Evolutionary conservation across 1,139 yeast species (phyloP), one percentile per base, ranked within the genome.

Genomic region (Hyphopichia khmerensis): DNA sequence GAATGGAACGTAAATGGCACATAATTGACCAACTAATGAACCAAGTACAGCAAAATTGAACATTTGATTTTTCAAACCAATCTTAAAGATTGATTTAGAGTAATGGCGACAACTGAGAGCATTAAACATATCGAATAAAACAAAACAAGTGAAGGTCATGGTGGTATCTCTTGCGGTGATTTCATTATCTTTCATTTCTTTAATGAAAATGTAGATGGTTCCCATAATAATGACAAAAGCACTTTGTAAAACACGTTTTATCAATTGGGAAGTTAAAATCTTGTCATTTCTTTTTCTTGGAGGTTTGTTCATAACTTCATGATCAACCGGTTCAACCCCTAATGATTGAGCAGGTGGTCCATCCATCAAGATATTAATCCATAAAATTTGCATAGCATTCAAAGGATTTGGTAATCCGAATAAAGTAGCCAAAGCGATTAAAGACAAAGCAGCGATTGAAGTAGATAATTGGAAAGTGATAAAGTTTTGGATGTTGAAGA

Each of bases 291-390:
- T 82, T 44, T 82, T 77, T 64, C 99, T 81, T 43, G 99, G 98
- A 14, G 98, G 98, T 58, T 87, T 87, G 48, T 77, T 80, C 98
- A 93, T 91, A 33, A 93, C 96, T 59, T 84, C 95, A 48, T 87
- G 89, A 59, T 91, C 98, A 19, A 91, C 98, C 1, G 97, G 96
- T 66, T 93, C 99, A 27, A 93, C 98, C 42, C 99, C 98, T 40
- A 93, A 74, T 0, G 96, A 87, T 65, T 93, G 99, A 0, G 99
- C 99, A 3, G 99, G 99, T 8, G 99, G 99, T 0, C 99, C 99
- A 67, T 93, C 99, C 99, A 93, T 93, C 49, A 93, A 76, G 45
- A 93, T 93, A 61, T 93, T 91, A 60, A 93, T 93, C 97, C 98
- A 93, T 55, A 93, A 72, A 53, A 93, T 93, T 69, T 93, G 98